Base-by-base conservation (phyloP, 805 yeast species). In the Grigorovia humatica region DNA sequence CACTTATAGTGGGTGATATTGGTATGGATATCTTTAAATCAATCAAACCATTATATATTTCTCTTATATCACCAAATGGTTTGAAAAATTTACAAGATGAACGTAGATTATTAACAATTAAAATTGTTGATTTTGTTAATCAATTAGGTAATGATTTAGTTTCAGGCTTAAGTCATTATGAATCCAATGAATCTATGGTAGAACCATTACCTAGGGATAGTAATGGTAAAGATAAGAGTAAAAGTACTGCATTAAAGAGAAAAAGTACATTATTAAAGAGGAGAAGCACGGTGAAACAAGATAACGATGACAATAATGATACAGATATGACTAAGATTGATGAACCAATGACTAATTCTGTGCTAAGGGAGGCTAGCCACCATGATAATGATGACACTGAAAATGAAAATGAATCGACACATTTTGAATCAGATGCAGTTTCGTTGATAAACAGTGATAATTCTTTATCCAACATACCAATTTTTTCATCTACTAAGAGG, bases 11-110 rank as follows among this genome's bases (percentile, higher is more conserved):
- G 52, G 98, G 99, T 50, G 99, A 93, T 63, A 85, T 82, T 54
- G 99, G 99, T 40, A 77, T 88, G 81, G 98, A 91, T 64, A 75
- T 86, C 47, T 77, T 85, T 65, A 88, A 88, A 64, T 83, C 95
- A 2, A 70, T 91, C 51, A 77, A 89, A 57, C 96, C 98, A 1
- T 70, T 91, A 44, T 85, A 84, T 68, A 66, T 84, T 29, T 79
- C 86, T 2, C 65, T 85, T 18, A 77, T 77, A 11, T 74, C 80
- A 23, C 83, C 85, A 43, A 69, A 76, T 18, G 77, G 82, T 1
- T 71, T 84, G 48, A 65, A 67, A 44, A 77, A 81, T 52, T 71
- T 93, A 57, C 82, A 86, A 59, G 68, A 72, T 29, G 74, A 79
- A 48, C 75, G 98, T 56, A 70, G 71, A 43, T 76, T 75, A 54